Conservation (phyloP, 371 early-diverging fungal species). For the Mortierella sp. region DNA sequence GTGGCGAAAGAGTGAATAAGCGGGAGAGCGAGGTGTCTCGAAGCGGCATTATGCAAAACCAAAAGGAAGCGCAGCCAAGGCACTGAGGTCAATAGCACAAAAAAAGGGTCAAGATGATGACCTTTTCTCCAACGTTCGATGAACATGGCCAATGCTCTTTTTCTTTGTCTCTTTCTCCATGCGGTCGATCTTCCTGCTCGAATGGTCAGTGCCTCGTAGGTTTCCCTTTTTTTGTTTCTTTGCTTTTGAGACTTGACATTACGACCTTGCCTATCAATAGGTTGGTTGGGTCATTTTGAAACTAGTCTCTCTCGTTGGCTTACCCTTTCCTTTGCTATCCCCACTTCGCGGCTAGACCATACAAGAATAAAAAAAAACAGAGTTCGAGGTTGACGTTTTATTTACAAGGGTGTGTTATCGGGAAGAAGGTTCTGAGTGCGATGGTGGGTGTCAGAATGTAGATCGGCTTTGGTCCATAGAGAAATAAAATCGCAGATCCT, state of each 20-base stretch:
- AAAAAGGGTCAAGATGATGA: neutral
- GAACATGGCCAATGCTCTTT: neutral
- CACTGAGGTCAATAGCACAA: neutral
- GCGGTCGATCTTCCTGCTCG: neutral
- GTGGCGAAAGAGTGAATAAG: neutral
- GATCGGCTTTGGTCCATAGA: constrained; percentile 9
- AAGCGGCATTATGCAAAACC: neutral
- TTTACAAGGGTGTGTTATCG: neutral
- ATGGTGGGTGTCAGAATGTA: neutral
- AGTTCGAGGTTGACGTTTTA: neutral
- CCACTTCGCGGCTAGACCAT: neutral
- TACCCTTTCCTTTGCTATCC: neutral
- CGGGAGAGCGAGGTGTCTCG: neutral
- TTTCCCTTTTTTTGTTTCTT: neutral
- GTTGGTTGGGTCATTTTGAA: neutral
- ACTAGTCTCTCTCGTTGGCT: neutral
- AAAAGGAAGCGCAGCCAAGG: neutral
- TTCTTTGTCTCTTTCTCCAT: neutral
- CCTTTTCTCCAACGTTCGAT: neutral
- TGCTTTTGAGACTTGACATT: neutral
- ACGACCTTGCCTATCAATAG: neutral
- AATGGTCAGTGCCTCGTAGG: neutral
- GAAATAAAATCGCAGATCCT: neutral
- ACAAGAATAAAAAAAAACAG: neutral
- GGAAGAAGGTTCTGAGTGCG: too few species aligned